A percentile compares a stretch with the other conserved stretches of the same genome.
Evolutionary conservation across 768 basidiomycete species (phyloP).

Genomic region (Termitomyces sp.): DNA sequence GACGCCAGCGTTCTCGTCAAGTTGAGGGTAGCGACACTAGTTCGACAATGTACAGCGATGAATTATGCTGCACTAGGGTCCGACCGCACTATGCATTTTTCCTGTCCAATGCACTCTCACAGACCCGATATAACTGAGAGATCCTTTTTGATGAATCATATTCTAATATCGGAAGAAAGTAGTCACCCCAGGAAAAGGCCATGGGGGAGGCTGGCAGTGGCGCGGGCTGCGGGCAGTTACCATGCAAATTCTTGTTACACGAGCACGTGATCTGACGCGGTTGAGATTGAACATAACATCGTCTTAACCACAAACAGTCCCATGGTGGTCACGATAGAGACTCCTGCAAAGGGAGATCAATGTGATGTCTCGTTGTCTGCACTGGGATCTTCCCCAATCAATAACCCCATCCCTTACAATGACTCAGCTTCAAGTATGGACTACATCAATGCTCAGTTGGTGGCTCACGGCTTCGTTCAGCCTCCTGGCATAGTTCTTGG

Average conservation of each 20-base stretch:
- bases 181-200: too few species aligned
- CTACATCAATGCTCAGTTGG: slow-evolving; percentile 78
- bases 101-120: background rate
- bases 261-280: slow-evolving; percentile 25
- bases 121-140: background rate
- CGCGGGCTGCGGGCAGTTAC: too few species aligned
- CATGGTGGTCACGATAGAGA: slow-evolving; percentile 30
- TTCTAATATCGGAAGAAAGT: background rate
- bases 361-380: slow-evolving; percentile 50
- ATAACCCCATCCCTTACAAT: slow-evolving; percentile 43
- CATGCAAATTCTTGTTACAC: slow-evolving; percentile 1
- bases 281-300: background rate
- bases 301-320: background rate
- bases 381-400: slow-evolving; percentile 41
- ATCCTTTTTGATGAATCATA: background rate
- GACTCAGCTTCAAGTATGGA: slow-evolving; percentile 63
- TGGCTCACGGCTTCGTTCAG: slow-evolving; percentile 75
- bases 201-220: too few species aligned
- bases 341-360: slow-evolving; percentile 47
- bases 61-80: background rate
- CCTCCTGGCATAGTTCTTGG: slow-evolving; percentile 67
- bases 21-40: background rate
- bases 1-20: background rate
- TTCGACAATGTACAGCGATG: background rate
- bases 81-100: background rate